phyloP scores from a whole-genome alignment of 805 yeast species.

The Kodamaea nitidulidarum region DNA sequence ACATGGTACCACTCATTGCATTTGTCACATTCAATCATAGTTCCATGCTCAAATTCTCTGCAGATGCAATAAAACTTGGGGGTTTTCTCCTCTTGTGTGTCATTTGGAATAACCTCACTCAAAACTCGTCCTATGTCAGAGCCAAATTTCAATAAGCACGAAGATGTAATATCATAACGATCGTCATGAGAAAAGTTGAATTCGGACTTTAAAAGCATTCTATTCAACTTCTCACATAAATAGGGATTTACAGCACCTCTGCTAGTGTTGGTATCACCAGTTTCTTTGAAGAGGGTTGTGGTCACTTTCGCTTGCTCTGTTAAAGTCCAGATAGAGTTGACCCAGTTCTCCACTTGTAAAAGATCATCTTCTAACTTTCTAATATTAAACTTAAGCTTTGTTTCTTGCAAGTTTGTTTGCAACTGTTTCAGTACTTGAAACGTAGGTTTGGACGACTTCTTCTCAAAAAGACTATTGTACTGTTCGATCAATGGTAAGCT shows the following conservation, averaged over 20 bases:
- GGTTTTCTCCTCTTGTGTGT: conserved; percentile 10
- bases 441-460: conserved; percentile 9
- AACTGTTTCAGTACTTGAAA: conserved; percentile 24
- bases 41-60: conserved; percentile 53
- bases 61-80: conserved; percentile 52
- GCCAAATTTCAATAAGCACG: conserved; percentile 14
- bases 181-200: conserved; percentile 30
- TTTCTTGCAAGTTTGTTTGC: conserved; percentile 18
- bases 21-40: conserved; percentile 66
- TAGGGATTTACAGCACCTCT: conserved; percentile 18
- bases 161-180: conserved; percentile 22
- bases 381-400: conserved; percentile 18
- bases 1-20: conserved; percentile 75
- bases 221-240: conserved; percentile 18
- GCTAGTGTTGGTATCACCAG: conserved; percentile 14
- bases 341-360: conserved; percentile 23
- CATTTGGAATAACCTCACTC: background rate
- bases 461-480: conserved; percentile 10
- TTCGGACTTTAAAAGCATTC: conserved; percentile 19
- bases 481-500: conserved; percentile 17
- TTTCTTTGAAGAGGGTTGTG: conserved; percentile 16
- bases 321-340: conserved; percentile 12
- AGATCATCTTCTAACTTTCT: conserved; percentile 14
- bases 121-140: background rate
- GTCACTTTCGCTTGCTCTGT: conserved; percentile 14